These are phyloP conservation scores for Ailanthus altissimus DNA, from an alignment of 345 rosid genomes.

Conservation along the genomic window DNA sequence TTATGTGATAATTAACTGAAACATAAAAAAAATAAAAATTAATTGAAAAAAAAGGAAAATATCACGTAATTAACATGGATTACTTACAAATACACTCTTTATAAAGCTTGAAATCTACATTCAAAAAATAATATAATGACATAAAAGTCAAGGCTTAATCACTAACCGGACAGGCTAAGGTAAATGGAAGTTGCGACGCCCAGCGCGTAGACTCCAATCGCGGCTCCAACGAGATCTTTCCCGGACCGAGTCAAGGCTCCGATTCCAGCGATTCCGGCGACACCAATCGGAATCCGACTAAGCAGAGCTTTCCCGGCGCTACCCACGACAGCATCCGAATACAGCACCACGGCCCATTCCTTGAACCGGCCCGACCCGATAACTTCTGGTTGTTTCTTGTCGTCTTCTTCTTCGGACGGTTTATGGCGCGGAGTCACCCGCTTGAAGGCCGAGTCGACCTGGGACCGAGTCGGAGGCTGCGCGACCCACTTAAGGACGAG, in stretches of 20 bases:
- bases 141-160: too few species aligned
- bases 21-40: too few species aligned
- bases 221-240: slow-evolving; percentile 54
- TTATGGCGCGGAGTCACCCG: slow-evolving; percentile 15
- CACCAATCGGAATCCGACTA: slow-evolving; percentile 66
- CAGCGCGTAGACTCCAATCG: slow-evolving; percentile 72
- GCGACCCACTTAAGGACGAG: slow-evolving; percentile 62
- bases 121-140: background rate
- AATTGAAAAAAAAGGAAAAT: background rate
- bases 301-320: slow-evolving; percentile 69
- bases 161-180: slow-evolving; percentile 59
- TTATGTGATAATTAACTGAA: too few species aligned
- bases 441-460: slow-evolving; percentile 70
- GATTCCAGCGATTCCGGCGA: slow-evolving; percentile 69
- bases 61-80: too few species aligned
- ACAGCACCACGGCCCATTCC: slow-evolving; percentile 73
- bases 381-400: background rate
- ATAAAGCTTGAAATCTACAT: too few species aligned
- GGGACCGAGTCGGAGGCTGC: slow-evolving; percentile 65
- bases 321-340: slow-evolving; percentile 51
- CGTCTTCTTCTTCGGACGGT: slow-evolving; percentile 9
- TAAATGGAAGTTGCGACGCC: slow-evolving; percentile 76
- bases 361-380: slow-evolving; percentile 47
- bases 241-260: slow-evolving; percentile 59
- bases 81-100: too few species aligned